Percentiles rank a stretch among this genome's conserved stretches.
Conservation (phyloP, 305 asterid species). For the Fraxinus greggii region DNA sequence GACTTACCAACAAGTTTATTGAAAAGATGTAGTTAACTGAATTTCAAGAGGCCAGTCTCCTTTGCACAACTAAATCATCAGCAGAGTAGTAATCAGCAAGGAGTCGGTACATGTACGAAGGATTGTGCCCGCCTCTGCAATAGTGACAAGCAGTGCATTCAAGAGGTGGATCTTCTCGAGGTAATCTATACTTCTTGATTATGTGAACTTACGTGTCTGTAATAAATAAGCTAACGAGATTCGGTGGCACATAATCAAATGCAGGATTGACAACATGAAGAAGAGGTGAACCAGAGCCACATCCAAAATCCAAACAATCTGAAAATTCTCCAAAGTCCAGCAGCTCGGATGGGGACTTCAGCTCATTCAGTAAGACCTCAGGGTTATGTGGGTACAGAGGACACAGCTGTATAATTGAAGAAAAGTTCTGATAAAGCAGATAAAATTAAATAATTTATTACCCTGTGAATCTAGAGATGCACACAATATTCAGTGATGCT, state of each 20-base stretch:
- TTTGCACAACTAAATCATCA: conserved; percentile 73
- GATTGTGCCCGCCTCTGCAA: conserved; percentile 93
- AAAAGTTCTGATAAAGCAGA: conserved; percentile 23
- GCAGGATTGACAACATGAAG: conserved; percentile 93
- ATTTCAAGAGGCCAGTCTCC: conserved; percentile 61
- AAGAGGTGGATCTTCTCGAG: conserved; percentile 15
- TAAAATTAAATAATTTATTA: conserved; percentile 12
- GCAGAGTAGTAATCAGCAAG: conserved; percentile 95
- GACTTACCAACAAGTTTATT: conserved; percentile 41
- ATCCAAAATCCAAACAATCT: conserved; percentile 83
- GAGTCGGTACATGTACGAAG: conserved; percentile 92
- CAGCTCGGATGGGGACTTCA: conserved; percentile 94
- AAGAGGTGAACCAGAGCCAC: conserved; percentile 77
- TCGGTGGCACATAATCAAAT: conserved; percentile 94
- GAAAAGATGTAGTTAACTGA: conserved; percentile 20
- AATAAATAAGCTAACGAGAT: conserved; percentile 87
- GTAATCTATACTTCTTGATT: conserved; percentile 8
- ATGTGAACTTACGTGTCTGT: conserved; percentile 86
- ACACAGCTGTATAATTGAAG: conserved; percentile 58
- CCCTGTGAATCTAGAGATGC: conserved; percentile 20
- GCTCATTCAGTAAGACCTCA: conserved; percentile 84
- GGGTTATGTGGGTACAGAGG: conserved; percentile 98
- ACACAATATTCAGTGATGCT: conserved; percentile 3
- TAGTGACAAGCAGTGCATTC: conserved; percentile 7
- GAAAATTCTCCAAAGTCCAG: conserved; percentile 97